Base-by-base conservation (phyloP, 805 yeast species). In the Saturnispora ahearnii region DNA sequence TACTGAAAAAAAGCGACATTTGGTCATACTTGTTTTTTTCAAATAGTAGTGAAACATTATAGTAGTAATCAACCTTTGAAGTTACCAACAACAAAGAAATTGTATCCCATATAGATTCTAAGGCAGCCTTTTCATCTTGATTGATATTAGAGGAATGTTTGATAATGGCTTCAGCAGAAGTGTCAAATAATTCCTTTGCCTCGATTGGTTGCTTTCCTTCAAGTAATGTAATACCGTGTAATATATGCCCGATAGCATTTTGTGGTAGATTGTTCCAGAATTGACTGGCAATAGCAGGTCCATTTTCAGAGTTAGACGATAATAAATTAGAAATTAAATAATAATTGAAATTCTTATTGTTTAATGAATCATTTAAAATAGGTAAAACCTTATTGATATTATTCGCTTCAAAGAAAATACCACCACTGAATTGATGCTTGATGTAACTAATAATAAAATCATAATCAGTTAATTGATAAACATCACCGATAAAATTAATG, bases 11-110 rank as follows among this genome's bases (percentile, higher is more conserved):
- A 32, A 73, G 59, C 0, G 79, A 74, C 13, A 60, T 54, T 13
- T 57, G 52, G 49, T 65, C 67, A 4, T 57, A 53, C 2, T 59
- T 57, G 29, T 58, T 54, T 22, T 65, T 59, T 40, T 66, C 62
- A 54, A 73, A 73, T 41, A 73, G 34, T 4, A 62, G 56, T 9
- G 76, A 58, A 34, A 72, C 53, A 34, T 68, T 70, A 44, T 65
- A 62, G 55, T 64, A 72, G 53, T 67, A 74, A 44, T 63, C 67
- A 13, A 67, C 57, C 33, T 64, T 51, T 5, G 71, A 62, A 7
- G 64, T 60, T 41, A 67, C 63, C 21, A 70, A 54, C 8, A 61
- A 53, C 18, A 57, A 37, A n/a, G 45, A 58, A 47, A 54, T 43
- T 15, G 37, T 30, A 11, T 48, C 41, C 45, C 45, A 41, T 32